Conservation (phyloP, 2,329 filamentous ascomycete species). For the Talaromyces sp. region DNA sequence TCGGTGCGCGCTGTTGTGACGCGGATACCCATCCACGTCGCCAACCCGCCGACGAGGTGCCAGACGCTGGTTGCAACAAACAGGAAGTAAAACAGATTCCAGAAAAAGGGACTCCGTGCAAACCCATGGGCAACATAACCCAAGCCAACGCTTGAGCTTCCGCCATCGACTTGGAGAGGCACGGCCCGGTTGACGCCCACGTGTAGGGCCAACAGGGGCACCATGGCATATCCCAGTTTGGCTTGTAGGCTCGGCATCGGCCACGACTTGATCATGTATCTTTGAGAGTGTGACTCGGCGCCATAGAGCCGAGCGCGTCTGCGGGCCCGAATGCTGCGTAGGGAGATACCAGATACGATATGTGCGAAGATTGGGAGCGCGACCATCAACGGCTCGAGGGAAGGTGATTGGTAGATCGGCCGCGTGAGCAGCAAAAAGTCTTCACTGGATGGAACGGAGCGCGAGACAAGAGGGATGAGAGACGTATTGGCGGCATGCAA, state of each 20-base stretch:
- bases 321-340: slow-evolving; percentile 69
- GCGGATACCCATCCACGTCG: slow-evolving; percentile 68
- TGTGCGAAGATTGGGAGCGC: slow-evolving; percentile 70
- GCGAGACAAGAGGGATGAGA: slow-evolving; percentile 70
- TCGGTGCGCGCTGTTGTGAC: slow-evolving; percentile 31
- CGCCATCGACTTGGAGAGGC: slow-evolving; percentile 73
- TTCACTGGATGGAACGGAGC: slow-evolving; percentile 70
- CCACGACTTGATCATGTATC: slow-evolving; percentile 52
- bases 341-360: slow-evolving; percentile 67
- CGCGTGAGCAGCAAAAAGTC: slow-evolving; percentile 85
- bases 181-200: slow-evolving; percentile 70
- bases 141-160: slow-evolving; percentile 79
- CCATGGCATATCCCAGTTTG: slow-evolving; percentile 66
- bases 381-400: slow-evolving; percentile 76
- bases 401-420: slow-evolving; percentile 82
- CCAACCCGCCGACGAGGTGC: slow-evolving; percentile 80
- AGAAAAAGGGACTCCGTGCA: slow-evolving; percentile 61
- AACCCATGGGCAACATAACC: slow-evolving; percentile 84
- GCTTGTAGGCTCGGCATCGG: slow-evolving; percentile 67
- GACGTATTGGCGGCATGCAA: slow-evolving; percentile 80
- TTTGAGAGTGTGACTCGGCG: slow-evolving; percentile 55
- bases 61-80: slow-evolving; percentile 65
- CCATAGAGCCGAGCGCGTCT: slow-evolving; percentile 73
- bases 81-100: slow-evolving; percentile 65
- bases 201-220: slow-evolving; percentile 65